Evolutionary conservation across 768 basidiomycete species (phyloP), one percentile per base, ranked within the genome.

Genomic region (Leccinum subgranulosum): DNA sequence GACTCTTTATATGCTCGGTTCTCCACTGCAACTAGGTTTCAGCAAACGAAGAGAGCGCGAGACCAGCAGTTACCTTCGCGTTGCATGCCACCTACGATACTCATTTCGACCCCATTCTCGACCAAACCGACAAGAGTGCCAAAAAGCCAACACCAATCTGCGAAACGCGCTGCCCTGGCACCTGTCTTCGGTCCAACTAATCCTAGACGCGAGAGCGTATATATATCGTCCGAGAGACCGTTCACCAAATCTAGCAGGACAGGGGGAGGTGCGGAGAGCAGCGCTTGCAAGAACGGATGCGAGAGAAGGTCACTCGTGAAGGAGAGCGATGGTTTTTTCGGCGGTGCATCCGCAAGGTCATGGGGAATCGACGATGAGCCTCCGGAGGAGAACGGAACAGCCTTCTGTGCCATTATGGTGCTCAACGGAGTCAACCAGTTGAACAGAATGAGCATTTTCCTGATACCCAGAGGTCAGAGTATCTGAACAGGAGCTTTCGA

Each of bases 91-190:
- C 77, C 80, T 29, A 90, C 86, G 61, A 93, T 81, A 60, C 84
- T 79, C 64, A 87, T 78, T 69, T 94, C 90, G 3, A 94, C 84
- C 7, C 84, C 83, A 69, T 93, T 91, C 75, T 93, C 90, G 7
- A 93, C 90, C 6, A 94, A 76, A 49, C 85, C 86, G 12, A 90
- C 90, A 29, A 93, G 75, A 0, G 90, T 94, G 15, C 86, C 78
- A 28, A 88, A 74, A 60, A 94, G 79, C 92, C 91, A 94, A 68
- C 91, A 92, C 88, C 88, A 92, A 70, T 93, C 84, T 2, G 91
- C 84, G 66, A 92, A 84, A 11, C 84, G 81, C 34, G 77, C 90
- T 3, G 90, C 92, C 34, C 84, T 81, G 51, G 82, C 79, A 17
- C 92, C 92, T 1, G 81, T 73, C 51, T 76, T 79, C 62, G 82